A percentile compares a stretch with the other conserved stretches of the same genome.
Conservation (phyloP, 768 basidiomycete species). For the Tricholoma flavovirens region DNA sequence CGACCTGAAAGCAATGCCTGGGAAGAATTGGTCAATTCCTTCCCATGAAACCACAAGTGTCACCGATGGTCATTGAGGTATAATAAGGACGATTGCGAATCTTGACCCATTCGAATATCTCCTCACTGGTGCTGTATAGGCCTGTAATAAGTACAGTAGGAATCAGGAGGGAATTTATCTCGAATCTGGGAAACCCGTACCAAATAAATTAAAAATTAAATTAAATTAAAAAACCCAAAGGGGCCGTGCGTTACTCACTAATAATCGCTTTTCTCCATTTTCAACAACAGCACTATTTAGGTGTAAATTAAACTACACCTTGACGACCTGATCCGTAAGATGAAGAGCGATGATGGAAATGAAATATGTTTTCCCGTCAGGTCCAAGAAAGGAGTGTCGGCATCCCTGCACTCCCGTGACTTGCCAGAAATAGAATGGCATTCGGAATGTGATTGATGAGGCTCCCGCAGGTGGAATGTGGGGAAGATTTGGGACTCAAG, state of each 20-base stretch:
- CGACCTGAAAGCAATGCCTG: not conserved
- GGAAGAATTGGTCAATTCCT: not conserved
- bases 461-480: not conserved
- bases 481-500: not conserved
- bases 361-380: not conserved
- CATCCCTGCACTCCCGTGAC: not conserved
- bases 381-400: not conserved
- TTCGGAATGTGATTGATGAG: not conserved
- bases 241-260: too few species aligned
- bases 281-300: too few species aligned
- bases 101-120: not conserved
- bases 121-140: not conserved
- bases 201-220: too few species aligned
- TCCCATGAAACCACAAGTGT: not conserved
- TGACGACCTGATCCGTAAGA: not conserved
- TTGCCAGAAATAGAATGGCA: not conserved
- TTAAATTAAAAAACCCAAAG: not conserved
- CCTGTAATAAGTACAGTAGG: not conserved
- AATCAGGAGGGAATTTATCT: not conserved
- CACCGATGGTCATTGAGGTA: not conserved
- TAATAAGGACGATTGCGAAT: not conserved
- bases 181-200: not conserved
- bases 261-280: too few species aligned
- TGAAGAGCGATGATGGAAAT: not conserved
- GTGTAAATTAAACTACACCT: not conserved